These are phyloP conservation scores for Babesia bovis DNA, from an alignment of 169 alveolate species.

Conservation along the genomic window DNA sequence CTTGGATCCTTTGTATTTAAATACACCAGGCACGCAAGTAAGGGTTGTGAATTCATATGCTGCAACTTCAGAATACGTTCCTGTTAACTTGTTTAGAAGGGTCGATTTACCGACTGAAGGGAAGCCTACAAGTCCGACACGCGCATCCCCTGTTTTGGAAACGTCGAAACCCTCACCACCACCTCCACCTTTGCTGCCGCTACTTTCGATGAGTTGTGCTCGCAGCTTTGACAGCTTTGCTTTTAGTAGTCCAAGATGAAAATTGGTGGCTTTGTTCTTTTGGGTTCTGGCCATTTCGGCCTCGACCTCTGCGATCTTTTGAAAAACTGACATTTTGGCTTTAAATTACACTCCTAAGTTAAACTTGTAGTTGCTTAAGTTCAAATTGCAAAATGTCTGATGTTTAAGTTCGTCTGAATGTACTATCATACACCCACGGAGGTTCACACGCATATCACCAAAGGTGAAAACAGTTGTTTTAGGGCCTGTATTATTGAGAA, in stretches of 20 bases:
- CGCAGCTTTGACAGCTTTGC: slow-evolving; percentile 94
- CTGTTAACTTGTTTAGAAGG: slow-evolving; percentile 93
- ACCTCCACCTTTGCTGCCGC: slow-evolving; percentile 77
- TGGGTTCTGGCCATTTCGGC: slow-evolving; percentile 98
- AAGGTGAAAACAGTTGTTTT: no score
- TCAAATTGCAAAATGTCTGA: not conserved
- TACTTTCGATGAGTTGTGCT: slow-evolving; percentile 89
- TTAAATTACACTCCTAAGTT: not conserved
- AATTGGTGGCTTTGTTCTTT: slow-evolving; percentile 97
- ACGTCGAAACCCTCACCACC: slow-evolving; percentile 84
- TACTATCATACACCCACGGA: not conserved
- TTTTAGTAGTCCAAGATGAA: slow-evolving; percentile 95
- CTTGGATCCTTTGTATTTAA: slow-evolving; percentile 91
- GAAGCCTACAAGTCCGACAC: slow-evolving; percentile 98
- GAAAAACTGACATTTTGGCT: slow-evolving; percentile 82
- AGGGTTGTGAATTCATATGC: slow-evolving; percentile 99
- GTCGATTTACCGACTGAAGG: slow-evolving; percentile 99
- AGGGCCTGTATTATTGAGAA: no score
- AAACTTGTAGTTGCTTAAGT: no score
- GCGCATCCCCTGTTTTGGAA: slow-evolving; percentile 96
- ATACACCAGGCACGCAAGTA: slow-evolving; percentile 98
- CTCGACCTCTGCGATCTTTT: slow-evolving; percentile 95
- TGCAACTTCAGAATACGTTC: slow-evolving; percentile 95
- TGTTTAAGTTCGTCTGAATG: not conserved
- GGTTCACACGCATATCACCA: no score